phyloP scores from a whole-genome alignment of 1,284 basidiomycete genomes.

The Ceraceosorus guamensis region DNA sequence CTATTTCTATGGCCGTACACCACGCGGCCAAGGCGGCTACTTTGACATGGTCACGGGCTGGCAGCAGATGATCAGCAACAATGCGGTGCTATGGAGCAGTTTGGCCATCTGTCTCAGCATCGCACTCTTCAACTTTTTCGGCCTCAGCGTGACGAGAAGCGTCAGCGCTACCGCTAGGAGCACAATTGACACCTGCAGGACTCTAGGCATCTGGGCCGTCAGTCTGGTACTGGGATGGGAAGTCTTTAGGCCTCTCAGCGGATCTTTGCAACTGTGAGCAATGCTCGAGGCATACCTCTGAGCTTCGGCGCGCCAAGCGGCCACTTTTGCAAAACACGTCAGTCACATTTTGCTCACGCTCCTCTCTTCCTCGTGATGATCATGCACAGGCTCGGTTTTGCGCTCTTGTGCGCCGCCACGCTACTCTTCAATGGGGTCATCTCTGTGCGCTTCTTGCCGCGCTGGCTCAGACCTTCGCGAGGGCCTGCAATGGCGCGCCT shows the following conservation, averaged over 20 bases:
- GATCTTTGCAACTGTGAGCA: conserved; percentile 77
- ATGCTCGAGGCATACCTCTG: no score
- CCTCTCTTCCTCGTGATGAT: no score
- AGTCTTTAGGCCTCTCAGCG: conserved; percentile 69
- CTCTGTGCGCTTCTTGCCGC: background rate
- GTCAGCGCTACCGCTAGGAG: conserved; percentile 49
- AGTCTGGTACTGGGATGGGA: conserved; percentile 69
- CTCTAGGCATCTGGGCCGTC: conserved; percentile 66
- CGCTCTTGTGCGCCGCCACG: conserved; percentile 70
- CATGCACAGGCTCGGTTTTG: conserved; percentile 84
- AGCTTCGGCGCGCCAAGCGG: no score
- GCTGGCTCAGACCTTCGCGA: background rate
- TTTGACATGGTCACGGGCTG: conserved; percentile 88
- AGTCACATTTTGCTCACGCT: no score
- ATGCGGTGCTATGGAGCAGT: conserved; percentile 68
- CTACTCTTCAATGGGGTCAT: conserved; percentile 12
- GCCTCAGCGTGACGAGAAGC: conserved; percentile 72
- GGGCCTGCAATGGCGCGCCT: background rate
- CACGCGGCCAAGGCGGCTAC: conserved; percentile 63
- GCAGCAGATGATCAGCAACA: conserved; percentile 75
- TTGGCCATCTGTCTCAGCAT: conserved; percentile 60
- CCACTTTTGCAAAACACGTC: no score
- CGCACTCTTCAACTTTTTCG: conserved; percentile 92
- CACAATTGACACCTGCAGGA: conserved; percentile 90
- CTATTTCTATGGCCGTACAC: conserved; percentile 52